phyloP scores from a whole-genome alignment of 768 basidiomycete genomes.

The Russula brevipes region DNA sequence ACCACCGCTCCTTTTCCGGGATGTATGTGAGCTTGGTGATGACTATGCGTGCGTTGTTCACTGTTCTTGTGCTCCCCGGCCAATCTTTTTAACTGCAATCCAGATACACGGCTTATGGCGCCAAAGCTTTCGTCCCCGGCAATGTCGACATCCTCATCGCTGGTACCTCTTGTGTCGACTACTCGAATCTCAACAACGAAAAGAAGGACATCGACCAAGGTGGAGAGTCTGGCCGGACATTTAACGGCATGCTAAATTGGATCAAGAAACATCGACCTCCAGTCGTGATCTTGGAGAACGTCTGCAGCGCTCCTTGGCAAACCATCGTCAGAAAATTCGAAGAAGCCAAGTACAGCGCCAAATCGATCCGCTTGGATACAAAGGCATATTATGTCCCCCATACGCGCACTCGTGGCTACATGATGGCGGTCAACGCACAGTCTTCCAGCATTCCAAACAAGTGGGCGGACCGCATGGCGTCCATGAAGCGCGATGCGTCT shows the following conservation, averaged over 20 bases:
- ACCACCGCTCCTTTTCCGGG: slow-evolving; percentile 87
- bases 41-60: slow-evolving; percentile 57
- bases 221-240: slow-evolving; percentile 91
- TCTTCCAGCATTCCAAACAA: slow-evolving; percentile 53
- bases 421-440: slow-evolving; percentile 69
- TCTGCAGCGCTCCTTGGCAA: slow-evolving; percentile 85
- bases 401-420: slow-evolving; percentile 86
- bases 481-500: slow-evolving; percentile 78
- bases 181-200: slow-evolving; percentile 91
- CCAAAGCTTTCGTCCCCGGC: slow-evolving; percentile 78
- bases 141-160: slow-evolving; percentile 88
- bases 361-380: slow-evolving; percentile 65
- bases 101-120: slow-evolving; percentile 90
- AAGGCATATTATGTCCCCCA: slow-evolving; percentile 94
- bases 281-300: slow-evolving; percentile 92
- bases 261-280: slow-evolving; percentile 81
- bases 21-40: slow-evolving; percentile 85
- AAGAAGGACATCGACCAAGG: slow-evolving; percentile 85
- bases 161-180: slow-evolving; percentile 95
- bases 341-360: slow-evolving; percentile 69
- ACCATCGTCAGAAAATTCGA: slow-evolving; percentile 72
- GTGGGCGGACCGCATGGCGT: slow-evolving; percentile 62
- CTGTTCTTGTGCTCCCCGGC: slow-evolving; percentile 8
- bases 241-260: slow-evolving; percentile 93
- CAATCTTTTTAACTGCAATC: slow-evolving; percentile 3